Base-by-base conservation (phyloP, 805 yeast genomes). In the Candida ovalis region DNA sequence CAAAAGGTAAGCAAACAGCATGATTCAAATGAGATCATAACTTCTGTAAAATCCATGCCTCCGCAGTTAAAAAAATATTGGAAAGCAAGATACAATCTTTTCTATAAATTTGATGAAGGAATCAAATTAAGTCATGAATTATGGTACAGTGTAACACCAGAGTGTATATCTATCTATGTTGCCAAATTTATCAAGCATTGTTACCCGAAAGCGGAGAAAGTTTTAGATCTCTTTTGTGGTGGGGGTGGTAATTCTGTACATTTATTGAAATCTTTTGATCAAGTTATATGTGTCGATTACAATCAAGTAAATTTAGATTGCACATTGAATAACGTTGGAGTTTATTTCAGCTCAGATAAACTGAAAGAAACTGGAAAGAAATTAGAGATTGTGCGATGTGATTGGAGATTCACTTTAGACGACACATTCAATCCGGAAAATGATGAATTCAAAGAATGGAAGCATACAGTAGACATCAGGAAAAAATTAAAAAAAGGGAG, bases 121-220 rank as follows among this genome's bases (percentile, higher is more conserved):
- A 74, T 89, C 1, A 72, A 73, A 45, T 71, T 91, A 70, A 84
- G 86, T 1, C 70, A 77, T 15, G 94, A 85, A 60, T 72, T 89
- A 44, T 87, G 96, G 94, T 91, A 74, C 64, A 84, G 92, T 47
- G 96, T 89, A 4, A 91, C 98, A 0, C 91, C 96, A 0, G 97
- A 91, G 59, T 58, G 63, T 1, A 69, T 87, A 1, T 94, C 96
- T 1, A 66, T 69, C 5, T 81, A 80, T 56, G 65, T 76, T 0
- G 85, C 90, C 0, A 72, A 75, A 46, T 74, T 80, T 48, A 65
- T 83, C 17, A 64, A 69, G 44, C 73, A 76, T 15, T 73, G 83
- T 48, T 61, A 79, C 21, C 88, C 83, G 0, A 59, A 74, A 0
- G 74, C 80, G 2, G 54, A 53, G 4, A 71, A 68, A 3, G 67